These are phyloP conservation scores for Tylopilus cervinicoccineus DNA, from an alignment of 768 basidiomycete species.

Conservation along the genomic window DNA sequence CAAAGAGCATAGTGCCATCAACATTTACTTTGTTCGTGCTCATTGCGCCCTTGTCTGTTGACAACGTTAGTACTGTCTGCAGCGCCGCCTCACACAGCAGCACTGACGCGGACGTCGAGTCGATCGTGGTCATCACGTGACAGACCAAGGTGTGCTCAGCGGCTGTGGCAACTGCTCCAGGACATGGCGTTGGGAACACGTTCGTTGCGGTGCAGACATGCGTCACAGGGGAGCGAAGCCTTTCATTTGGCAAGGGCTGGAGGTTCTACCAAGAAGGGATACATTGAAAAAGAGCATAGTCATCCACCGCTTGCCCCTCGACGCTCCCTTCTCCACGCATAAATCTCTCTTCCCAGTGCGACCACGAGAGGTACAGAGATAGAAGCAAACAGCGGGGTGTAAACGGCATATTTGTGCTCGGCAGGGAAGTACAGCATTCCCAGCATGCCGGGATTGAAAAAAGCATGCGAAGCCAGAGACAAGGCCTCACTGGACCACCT, in stretches of 20 bases:
- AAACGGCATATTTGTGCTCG: slow-evolving; percentile 97
- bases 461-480: slow-evolving; percentile 74
- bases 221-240: slow-evolving; percentile 7
- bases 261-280: slow-evolving; percentile 8
- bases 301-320: slow-evolving; percentile 12
- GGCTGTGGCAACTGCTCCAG: background rate
- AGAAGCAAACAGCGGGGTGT: slow-evolving; percentile 92
- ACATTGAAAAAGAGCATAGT: slow-evolving; percentile 1
- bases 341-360: slow-evolving; percentile 68
- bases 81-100: background rate
- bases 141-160: background rate
- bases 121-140: slow-evolving; percentile 27
- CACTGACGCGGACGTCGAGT: slow-evolving; percentile 5
- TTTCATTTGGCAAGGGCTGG: slow-evolving; percentile 5
- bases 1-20: slow-evolving; percentile 76
- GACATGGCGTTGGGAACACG: slow-evolving; percentile 10
- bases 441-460: slow-evolving; percentile 96
- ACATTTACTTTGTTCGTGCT: slow-evolving; percentile 52
- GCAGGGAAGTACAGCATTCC: slow-evolving; percentile 95
- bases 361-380: slow-evolving; percentile 79
- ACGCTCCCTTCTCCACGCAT: slow-evolving; percentile 47
- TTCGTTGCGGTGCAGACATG: slow-evolving; percentile 12
- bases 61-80: background rate
- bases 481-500: slow-evolving; percentile 59
- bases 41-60: slow-evolving; percentile 20